These are phyloP conservation scores for Knoxia roxburghii DNA, from an alignment of 257 asterid genomes.

Conservation along the genomic window DNA sequence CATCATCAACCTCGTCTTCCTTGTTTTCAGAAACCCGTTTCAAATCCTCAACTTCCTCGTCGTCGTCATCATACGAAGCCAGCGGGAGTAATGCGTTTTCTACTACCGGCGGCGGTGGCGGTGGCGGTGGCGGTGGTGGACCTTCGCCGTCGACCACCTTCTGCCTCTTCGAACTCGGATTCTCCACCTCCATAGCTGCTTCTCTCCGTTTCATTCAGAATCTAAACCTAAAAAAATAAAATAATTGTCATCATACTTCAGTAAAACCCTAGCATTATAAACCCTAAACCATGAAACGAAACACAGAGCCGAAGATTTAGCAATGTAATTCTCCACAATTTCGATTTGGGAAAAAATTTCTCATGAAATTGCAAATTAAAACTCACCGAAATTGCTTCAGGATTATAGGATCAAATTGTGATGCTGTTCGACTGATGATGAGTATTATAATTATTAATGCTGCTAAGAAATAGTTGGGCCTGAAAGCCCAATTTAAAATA, in stretches of 20 bases:
- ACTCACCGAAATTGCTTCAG: background rate
- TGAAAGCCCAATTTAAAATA: background rate
- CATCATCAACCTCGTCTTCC: constrained; percentile 43
- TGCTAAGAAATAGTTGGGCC: background rate
- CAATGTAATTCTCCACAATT: too few species aligned
- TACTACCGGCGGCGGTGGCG: constrained; percentile 25
- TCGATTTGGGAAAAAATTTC: too few species aligned
- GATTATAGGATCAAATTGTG: background rate
- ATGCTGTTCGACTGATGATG: too few species aligned
- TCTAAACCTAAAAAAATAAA: background rate
- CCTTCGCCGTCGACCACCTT: constrained; percentile 26
- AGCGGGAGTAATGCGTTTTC: constrained; percentile 73
- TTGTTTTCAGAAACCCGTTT: constrained; percentile 17
- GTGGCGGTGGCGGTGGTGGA: constrained; percentile 20
- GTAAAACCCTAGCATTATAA: background rate
- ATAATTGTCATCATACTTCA: background rate
- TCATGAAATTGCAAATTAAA: too few species aligned
- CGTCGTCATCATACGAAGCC: constrained; percentile 70
- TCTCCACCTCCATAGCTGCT: constrained; percentile 22
- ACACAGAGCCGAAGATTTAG: too few species aligned
- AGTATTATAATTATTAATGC: background rate
- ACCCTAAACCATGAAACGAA: too few species aligned
- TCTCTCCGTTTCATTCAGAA: constrained; percentile 1
- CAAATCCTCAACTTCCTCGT: constrained; percentile 55
- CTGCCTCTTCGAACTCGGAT: constrained; percentile 48